Percentiles rank a stretch among this genome's conserved stretches.
Conservation (phyloP, 2,329 filamentous ascomycete species). For the Colletotrichum trifolii region DNA sequence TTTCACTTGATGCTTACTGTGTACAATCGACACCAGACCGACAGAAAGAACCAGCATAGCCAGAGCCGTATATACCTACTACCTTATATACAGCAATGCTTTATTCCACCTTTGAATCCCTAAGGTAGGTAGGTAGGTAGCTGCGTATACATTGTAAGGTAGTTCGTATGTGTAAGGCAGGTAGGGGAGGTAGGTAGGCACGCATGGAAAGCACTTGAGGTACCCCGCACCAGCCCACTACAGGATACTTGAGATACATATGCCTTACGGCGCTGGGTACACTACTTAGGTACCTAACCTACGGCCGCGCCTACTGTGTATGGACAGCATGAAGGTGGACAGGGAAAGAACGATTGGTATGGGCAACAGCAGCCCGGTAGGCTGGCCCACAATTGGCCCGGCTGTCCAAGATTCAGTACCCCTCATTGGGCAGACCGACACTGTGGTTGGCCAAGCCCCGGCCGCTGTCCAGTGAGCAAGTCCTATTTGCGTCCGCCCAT, state of each 20-base stretch:
- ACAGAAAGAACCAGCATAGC: too few species aligned
- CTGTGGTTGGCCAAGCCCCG: conserved; percentile 32
- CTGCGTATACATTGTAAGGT: too few species aligned
- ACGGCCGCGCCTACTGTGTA: too few species aligned
- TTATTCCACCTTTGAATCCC: too few species aligned
- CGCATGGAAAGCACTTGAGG: neutral
- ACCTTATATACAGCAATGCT: too few species aligned
- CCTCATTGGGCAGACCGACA: conserved; percentile 29
- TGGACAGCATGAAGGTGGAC: neutral
- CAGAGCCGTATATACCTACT: too few species aligned
- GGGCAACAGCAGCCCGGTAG: conserved; percentile 22
- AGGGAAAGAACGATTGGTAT: conserved; percentile 22
- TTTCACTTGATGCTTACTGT: too few species aligned
- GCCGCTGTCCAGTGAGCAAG: conserved; percentile 16
- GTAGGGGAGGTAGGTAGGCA: conserved; percentile 3
- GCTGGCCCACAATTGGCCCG: conserved; percentile 19
- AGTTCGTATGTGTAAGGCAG: too few species aligned
- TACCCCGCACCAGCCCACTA: conserved; percentile 33
- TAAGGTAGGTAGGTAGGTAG: too few species aligned
- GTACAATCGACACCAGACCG: too few species aligned
- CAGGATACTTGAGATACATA: neutral
- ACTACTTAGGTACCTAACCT: neutral
- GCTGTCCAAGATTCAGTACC: neutral
- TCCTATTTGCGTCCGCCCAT: conserved; percentile 1
- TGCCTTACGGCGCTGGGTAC: neutral